These are phyloP conservation scores for Neurospora sublineolata DNA, from an alignment of 495 filamentous ascomycete genomes.

Conservation along the genomic window DNA sequence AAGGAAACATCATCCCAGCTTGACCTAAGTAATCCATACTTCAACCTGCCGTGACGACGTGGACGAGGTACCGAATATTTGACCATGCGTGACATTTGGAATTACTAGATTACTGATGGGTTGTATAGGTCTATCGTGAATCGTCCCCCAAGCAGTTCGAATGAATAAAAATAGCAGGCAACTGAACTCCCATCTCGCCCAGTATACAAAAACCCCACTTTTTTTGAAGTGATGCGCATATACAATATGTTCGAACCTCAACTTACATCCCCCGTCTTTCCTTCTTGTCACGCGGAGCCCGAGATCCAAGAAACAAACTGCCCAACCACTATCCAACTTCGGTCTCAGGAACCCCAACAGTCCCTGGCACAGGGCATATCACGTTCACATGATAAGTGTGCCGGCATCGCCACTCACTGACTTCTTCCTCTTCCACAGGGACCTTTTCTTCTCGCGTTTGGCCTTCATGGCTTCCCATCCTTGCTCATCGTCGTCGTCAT, in stretches of 20 bases:
- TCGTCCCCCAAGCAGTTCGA: constrained; percentile 6
- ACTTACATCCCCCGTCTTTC: not conserved
- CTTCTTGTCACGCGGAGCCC: not conserved
- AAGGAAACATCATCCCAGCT: not conserved
- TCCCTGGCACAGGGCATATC: not conserved
- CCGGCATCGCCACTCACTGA: constrained; percentile 28
- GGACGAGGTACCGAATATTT: not conserved
- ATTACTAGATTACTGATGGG: constrained; percentile 27
- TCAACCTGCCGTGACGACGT: not conserved
- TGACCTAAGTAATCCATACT: no score
- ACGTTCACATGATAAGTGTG: constrained; percentile 28
- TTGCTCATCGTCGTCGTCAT: constrained; percentile 74
- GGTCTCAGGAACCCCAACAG: not conserved
- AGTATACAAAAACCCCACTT: not conserved
- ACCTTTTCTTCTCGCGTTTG: constrained; percentile 71
- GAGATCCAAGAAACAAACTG: not conserved
- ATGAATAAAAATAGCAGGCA: not conserved
- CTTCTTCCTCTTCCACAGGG: constrained; percentile 60
- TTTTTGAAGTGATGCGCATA: not conserved
- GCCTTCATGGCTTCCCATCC: constrained; percentile 79
- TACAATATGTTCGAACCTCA: not conserved
- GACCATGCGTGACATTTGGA: constrained; percentile 5
- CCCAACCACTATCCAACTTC: not conserved
- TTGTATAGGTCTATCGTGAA: constrained; percentile 27
- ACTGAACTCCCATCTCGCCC: not conserved